Base-by-base conservation (phyloP, 2,329 filamentous ascomycete genomes). In the Exophiala oligosperma region DNA sequence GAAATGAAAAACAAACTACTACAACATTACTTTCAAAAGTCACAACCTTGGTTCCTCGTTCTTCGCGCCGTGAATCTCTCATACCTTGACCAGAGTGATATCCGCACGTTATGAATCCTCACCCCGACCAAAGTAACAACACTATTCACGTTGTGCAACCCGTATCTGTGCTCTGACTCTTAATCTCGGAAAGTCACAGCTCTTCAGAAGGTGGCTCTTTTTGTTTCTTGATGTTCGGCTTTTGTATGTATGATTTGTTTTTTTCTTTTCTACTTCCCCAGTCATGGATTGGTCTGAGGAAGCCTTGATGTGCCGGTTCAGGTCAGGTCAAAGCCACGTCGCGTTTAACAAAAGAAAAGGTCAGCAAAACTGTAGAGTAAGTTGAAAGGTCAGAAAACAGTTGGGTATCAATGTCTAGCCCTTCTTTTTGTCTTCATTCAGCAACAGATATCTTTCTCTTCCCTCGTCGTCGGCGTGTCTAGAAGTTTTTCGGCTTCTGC, bases 161-260 rank as follows among this genome's bases (percentile, higher is more conserved):
- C 82, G 84, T 86, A 87, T 87, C 84, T 87, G 84, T 87, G 82
- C 83, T 82, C 77, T 75, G 75, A 80, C 75, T 77, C 75, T 79
- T 77, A 73, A 76, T 71, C 81, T 85, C 77, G 53, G 58, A 80
- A 76, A 75, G 76, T 77, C 76, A 79, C 80, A 84, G 83, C 83
- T 86, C 84, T 84, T 86, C 82, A 83, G 78, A 75, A 83, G 81
- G 80, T 76, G 72, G 67, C 57, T 67, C 64, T 57, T 56, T 56
- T 44, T 60, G 55, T 17, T 44, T 60, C 71, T 72, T 62, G 71
- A 73, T 72, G 67, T 74, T 77, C 62, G 69, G 64, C 70, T 70
- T 66, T 65, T 67, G 65, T 68, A 61, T 64, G 62, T 64, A 66
- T 52, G 60, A 59, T 57, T 17, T 17, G 43, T 63, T 68, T 2